phyloP scores from a whole-genome alignment of 345 rosid species.

The Microcos paniculata region DNA sequence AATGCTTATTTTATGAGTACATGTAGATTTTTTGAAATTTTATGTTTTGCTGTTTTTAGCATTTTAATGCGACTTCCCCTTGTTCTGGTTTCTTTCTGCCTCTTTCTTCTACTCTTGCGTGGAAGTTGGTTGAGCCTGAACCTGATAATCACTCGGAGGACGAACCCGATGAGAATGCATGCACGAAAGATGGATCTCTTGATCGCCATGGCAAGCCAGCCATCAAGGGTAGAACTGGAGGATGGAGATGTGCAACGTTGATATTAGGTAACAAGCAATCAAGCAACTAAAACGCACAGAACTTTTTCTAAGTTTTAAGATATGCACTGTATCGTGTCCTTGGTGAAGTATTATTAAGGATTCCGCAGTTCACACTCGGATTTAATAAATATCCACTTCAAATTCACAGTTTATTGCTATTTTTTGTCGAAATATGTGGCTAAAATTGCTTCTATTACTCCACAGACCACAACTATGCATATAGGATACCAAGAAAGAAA shows the following conservation, averaged over 20 bases:
- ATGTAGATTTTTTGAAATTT: background rate
- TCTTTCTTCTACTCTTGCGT: background rate
- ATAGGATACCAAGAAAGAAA: background rate
- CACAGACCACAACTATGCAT: too few relatives aligned
- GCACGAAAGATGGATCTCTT: constrained; percentile 29
- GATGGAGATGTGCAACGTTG: constrained; percentile 36
- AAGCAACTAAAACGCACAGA: background rate
- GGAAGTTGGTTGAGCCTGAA: background rate
- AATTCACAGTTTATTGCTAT: background rate
- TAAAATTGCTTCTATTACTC: background rate
- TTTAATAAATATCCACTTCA: background rate
- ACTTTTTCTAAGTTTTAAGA: too few relatives aligned
- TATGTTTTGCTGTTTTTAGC: background rate
- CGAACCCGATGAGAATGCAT: background rate
- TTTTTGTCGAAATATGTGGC: background rate
- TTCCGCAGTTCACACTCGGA: background rate
- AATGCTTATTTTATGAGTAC: background rate
- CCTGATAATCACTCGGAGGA: background rate
- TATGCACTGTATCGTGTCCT: too few relatives aligned
- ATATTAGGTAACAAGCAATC: constrained; percentile 24
- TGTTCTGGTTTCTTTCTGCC: background rate
- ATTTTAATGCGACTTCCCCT: background rate
- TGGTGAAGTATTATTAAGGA: background rate
- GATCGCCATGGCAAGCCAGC: constrained; percentile 29
- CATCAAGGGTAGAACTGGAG: constrained; percentile 23